Conservation (phyloP, 345 rosid genomes). For the Toxicodendron radicans region DNA sequence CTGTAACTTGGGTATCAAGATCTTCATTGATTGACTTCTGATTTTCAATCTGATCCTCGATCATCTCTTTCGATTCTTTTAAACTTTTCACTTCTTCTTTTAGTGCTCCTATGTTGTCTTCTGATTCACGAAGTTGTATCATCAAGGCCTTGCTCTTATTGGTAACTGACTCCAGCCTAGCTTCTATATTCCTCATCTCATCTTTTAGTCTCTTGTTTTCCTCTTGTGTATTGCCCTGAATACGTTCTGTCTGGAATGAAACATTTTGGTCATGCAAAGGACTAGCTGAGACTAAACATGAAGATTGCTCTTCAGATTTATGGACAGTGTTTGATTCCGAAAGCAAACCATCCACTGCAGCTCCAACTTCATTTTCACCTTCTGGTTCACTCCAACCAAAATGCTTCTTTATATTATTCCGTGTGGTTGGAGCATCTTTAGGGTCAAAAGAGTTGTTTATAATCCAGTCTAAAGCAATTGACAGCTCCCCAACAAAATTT, state of each 20-base stretch:
- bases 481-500: conserved; percentile 41
- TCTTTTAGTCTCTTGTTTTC: conserved; percentile 42
- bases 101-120: conserved; percentile 45
- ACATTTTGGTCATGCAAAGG: conserved; percentile 17
- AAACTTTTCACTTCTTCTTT: conserved; percentile 46
- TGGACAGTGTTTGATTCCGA: conserved; percentile 21
- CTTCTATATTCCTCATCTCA: conserved; percentile 43
- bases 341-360: conserved; percentile 10
- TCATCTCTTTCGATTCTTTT: conserved; percentile 48
- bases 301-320: conserved; percentile 21
- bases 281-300: conserved; percentile 10
- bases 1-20: conserved; percentile 75
- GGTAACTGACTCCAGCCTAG: conserved; percentile 35
- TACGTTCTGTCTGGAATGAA: conserved; percentile 4
- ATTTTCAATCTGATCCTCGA: conserved; percentile 69
- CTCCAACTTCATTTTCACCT: conserved; percentile 26
- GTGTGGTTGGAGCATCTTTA: conserved; percentile 44
- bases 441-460: conserved; percentile 34
- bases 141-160: conserved; percentile 38
- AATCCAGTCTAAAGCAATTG: conserved; percentile 45
- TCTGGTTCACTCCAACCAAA: conserved; percentile 38
- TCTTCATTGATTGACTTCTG: conserved; percentile 78
- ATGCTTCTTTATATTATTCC: conserved; percentile 63
- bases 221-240: conserved; percentile 30
- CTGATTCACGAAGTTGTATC: conserved; percentile 42